Evolutionary conservation across 257 asterid species (phyloP), one percentile per base, ranked within the genome.

Genomic region (Plantago major): DNA sequence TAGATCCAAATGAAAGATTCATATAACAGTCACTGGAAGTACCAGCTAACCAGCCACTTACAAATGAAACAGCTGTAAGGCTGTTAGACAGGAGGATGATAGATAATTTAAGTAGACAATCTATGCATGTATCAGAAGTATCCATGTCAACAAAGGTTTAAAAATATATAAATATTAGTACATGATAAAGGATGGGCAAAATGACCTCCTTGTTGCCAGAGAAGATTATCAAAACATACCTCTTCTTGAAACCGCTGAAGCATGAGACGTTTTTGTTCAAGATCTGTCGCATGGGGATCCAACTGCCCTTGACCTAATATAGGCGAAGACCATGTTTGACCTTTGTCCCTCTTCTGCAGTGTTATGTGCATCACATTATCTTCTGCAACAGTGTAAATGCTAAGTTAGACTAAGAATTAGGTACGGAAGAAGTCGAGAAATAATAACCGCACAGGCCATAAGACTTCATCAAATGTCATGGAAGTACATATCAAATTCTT

Each of bases 161-260:
- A 33, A 55, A 51, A 11, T 12, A 52, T 18, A 8, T 16, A 51
- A 51, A n/a, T n/a, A n/a, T n/a, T 33, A 51, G 17, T n/a, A 22
- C 26, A 51, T n/a, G 6, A 30, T 11, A 22, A 48, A 52, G 37
- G 40, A 33, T 33, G 8, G 40, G 40, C 40, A 33, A 33, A 2
- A 33, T 46, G 51, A 18, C n/a, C 17, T 37, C 3, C n/a, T 37
- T 33, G 64, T 58, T 5, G 65, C 22, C 26, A 44, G 54, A 62
- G 62, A 63, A 60, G 64, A 42, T 45, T 62, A 55, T 58, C 42
- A 66, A 57, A 48, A 44, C 33, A 46, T 71, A 93, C 99, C 99
- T 89, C 99, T 66, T 89, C 97, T 65, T 93, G 99, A 76, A 93
- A 93, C 56, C 99, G 80, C 77, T 93, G 90, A 65, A 93, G 95